These are phyloP conservation scores for Lophiotrema nucula DNA, from an alignment of 495 filamentous ascomycete species.

Conservation along the genomic window DNA sequence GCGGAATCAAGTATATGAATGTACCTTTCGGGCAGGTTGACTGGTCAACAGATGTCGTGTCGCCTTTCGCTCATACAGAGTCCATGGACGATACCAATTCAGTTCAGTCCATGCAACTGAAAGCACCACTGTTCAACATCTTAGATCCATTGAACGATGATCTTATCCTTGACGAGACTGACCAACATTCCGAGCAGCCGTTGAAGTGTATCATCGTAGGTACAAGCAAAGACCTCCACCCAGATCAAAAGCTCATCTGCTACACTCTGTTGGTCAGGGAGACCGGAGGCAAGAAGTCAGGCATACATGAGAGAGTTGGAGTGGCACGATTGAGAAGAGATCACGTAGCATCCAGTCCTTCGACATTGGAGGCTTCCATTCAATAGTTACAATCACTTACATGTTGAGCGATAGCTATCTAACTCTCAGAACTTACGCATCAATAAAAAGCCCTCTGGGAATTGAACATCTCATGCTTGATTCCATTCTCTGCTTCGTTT, in stretches of 20 bases:
- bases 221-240: background rate
- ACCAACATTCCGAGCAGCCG: background rate
- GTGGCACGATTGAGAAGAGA: background rate
- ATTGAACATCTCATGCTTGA: no score
- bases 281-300: no score
- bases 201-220: slow-evolving; percentile 6
- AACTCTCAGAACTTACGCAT: no score
- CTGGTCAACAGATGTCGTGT: slow-evolving; percentile 5
- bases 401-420: no score
- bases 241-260: background rate
- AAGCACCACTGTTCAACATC: background rate
- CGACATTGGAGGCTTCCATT: no score
- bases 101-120: background rate
- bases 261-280: background rate
- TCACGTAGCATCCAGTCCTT: no score
- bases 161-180: slow-evolving; percentile 4
- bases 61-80: background rate
- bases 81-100: background rate
- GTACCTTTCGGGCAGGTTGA: background rate
- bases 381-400: no score
- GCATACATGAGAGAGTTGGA: slow-evolving; percentile 10
- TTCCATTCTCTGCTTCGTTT: no score
- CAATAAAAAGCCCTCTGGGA: no score
- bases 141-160: background rate
- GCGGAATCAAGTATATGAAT: slow-evolving; percentile 23